These are phyloP conservation scores for Phytophthora hibernalis DNA, from an alignment of 352 stramenopile genomes.

Conservation along the genomic window DNA sequence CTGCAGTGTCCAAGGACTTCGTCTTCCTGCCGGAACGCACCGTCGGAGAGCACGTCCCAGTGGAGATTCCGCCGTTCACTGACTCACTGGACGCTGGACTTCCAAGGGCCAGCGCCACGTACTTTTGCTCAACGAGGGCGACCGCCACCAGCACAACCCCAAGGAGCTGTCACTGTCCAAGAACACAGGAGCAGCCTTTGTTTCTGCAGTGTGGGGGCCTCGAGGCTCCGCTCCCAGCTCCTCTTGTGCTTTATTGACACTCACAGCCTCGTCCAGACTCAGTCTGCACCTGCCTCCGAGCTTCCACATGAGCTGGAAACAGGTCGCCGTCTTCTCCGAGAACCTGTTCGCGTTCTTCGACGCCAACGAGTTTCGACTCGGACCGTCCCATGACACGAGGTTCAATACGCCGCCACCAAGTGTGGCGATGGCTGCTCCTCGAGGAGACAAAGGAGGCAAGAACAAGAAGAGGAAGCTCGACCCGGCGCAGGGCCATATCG, in stretches of 20 bases:
- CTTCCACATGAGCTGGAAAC: slow-evolving; percentile 83
- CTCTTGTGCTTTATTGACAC: slow-evolving; percentile 70
- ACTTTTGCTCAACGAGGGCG: slow-evolving; percentile 73
- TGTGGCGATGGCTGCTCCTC: slow-evolving; percentile 26
- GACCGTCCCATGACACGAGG: slow-evolving; percentile 18
- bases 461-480: slow-evolving; percentile 34
- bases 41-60: slow-evolving; percentile 53
- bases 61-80: slow-evolving; percentile 55
- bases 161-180: slow-evolving; percentile 87
- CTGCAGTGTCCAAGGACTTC: slow-evolving; percentile 83
- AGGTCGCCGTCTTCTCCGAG: slow-evolving; percentile 77
- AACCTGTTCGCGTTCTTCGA: slow-evolving; percentile 71
- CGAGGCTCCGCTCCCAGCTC: slow-evolving; percentile 75
- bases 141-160: slow-evolving; percentile 81
- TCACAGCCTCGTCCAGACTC: slow-evolving; percentile 66
- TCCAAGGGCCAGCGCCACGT: slow-evolving; percentile 48
- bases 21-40: slow-evolving; percentile 67
- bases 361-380: slow-evolving; percentile 44
- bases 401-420: slow-evolving; percentile 29
- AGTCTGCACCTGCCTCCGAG: slow-evolving; percentile 80
- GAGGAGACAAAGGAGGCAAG: slow-evolving; percentile 33
- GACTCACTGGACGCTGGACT: slow-evolving; percentile 45
- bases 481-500: slow-evolving; percentile 1
- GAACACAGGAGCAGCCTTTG: slow-evolving; percentile 64
- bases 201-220: slow-evolving; percentile 73